Evolutionary conservation across 2,329 filamentous ascomycete species (phyloP).

Genomic region (Ceratocystiopsis brevicomis): DNA sequence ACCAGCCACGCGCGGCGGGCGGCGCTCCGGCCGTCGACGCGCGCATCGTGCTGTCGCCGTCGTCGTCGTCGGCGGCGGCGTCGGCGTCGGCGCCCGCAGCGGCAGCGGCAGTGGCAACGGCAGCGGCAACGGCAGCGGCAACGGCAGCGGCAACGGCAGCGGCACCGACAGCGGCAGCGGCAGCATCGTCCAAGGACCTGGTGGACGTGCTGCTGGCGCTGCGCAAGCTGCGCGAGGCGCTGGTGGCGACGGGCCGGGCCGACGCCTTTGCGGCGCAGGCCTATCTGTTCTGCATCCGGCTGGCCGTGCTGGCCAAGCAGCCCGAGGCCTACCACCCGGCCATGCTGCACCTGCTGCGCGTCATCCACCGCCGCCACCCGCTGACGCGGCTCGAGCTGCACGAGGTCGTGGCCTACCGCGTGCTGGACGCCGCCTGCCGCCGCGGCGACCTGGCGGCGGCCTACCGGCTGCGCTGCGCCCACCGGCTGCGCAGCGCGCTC

Average conservation of each 20-base stretch:
- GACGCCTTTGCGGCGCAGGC: conserved; percentile 74
- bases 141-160: too few species aligned
- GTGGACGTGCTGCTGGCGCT: conserved; percentile 63
- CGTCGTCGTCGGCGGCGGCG: too few species aligned
- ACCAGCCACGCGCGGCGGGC: background rate
- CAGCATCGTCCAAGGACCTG: conserved; percentile 39
- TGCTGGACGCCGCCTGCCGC: conserved; percentile 78
- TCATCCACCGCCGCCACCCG: conserved; percentile 47
- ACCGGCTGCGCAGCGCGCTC: conserved; percentile 44
- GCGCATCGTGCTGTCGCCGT: too few species aligned
- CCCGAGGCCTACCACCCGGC: conserved; percentile 83
- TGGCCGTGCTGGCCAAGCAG: conserved; percentile 62
- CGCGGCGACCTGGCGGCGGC: conserved; percentile 57
- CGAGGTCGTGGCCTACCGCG: conserved; percentile 63
- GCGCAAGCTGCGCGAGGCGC: conserved; percentile 78
- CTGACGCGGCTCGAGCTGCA: conserved; percentile 54
- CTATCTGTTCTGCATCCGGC: conserved; percentile 79
- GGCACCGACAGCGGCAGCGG: too few species aligned
- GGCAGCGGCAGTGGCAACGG: too few species aligned
- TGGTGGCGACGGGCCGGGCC: conserved; percentile 56
- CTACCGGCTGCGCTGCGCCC: conserved; percentile 42
- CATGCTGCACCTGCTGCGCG: conserved; percentile 56
- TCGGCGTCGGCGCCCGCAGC: too few species aligned
- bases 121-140: too few species aligned
- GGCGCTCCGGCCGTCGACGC: too few species aligned